These are phyloP conservation scores for Entelexis sorbosivorans DNA, from an alignment of 1,139 yeast species.

Conservation along the genomic window DNA sequence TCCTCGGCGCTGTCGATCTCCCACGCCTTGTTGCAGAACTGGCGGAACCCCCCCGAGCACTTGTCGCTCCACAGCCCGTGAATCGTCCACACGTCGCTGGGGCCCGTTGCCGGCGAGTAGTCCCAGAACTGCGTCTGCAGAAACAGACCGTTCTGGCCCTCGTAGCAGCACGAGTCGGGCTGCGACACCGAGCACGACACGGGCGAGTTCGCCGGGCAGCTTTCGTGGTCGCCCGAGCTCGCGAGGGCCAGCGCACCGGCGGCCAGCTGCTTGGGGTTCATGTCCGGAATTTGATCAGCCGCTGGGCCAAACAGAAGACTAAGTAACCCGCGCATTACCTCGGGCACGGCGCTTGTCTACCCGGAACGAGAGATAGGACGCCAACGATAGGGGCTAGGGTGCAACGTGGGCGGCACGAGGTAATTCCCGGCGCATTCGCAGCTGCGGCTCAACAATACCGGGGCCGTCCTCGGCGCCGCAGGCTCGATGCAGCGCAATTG, in stretches of 20 bases:
- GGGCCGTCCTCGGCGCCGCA: too few relatives aligned
- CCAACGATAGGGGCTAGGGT: conserved; percentile 4
- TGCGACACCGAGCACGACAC: conserved; percentile 42
- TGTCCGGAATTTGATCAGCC: background rate
- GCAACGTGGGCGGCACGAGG: background rate
- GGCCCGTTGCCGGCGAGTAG: conserved; percentile 72
- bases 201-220: conserved; percentile 59
- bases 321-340: background rate
- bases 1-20: conserved; percentile 45
- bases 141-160: conserved; percentile 76
- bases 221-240: conserved; percentile 24
- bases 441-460: too few relatives aligned
- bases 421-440: too few relatives aligned
- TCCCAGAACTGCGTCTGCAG: conserved; percentile 94
- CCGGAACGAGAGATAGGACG: background rate
- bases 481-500: too few relatives aligned
- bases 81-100: conserved; percentile 64
- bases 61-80: conserved; percentile 84
- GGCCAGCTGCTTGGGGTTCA: background rate
- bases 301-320: background rate
- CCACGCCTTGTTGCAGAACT: conserved; percentile 60
- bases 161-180: conserved; percentile 68
- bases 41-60: conserved; percentile 63
- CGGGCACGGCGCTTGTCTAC: background rate
- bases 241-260: conserved; percentile 1